Percentiles rank a stretch among this genome's conserved stretches.
phyloP scores from a whole-genome alignment of 306 rosid species.

The Cucumis melo region DNA sequence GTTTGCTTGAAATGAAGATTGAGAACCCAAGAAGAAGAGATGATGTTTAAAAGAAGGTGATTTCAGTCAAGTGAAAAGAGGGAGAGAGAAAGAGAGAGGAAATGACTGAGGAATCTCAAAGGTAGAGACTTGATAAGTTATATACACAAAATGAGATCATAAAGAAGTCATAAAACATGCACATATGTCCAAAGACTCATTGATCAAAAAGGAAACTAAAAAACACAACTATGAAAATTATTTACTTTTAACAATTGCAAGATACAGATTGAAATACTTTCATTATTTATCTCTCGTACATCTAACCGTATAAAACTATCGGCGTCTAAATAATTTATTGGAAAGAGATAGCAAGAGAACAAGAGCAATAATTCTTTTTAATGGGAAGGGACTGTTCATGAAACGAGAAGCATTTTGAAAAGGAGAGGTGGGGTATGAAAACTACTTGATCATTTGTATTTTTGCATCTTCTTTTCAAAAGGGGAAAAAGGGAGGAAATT shows the following conservation, averaged over 20 bases:
- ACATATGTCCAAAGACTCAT: neutral
- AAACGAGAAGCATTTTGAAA: neutral
- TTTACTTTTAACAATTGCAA: too few species aligned
- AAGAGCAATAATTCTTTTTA: neutral
- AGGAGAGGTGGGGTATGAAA: neutral
- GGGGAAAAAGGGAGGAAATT: neutral
- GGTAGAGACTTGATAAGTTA: neutral
- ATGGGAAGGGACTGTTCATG: neutral
- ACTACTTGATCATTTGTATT: neutral
- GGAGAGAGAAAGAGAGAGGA: neutral
- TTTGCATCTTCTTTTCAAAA: neutral
- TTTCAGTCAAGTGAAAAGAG: neutral
- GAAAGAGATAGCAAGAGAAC: neutral
- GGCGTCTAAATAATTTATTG: too few species aligned
- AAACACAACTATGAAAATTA: neutral
- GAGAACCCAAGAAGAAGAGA: neutral
- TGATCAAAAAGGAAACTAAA: neutral
- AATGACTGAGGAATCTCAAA: neutral
- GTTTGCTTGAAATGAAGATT: neutral
- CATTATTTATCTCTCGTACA: too few species aligned
- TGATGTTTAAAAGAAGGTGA: neutral
- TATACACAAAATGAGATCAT: neutral
- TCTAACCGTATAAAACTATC: too few species aligned
- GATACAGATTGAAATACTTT: too few species aligned
- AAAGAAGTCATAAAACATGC: neutral